phyloP scores from a whole-genome alignment of 108 stramenopile species.

The Tribonema minus region DNA sequence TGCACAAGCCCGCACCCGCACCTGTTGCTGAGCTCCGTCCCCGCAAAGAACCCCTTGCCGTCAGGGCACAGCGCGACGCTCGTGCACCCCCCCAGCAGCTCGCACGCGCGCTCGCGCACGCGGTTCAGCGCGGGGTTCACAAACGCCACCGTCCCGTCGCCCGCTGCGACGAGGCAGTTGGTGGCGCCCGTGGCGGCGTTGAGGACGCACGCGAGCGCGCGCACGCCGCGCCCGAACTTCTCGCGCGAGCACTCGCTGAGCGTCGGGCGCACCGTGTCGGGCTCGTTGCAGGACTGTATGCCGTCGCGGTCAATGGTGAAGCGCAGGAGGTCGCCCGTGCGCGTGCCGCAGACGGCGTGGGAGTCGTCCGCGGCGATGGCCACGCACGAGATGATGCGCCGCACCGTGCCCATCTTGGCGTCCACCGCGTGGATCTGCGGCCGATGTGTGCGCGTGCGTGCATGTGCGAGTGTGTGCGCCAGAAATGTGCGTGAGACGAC shows the following conservation, averaged over 20 bases:
- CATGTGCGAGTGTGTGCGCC: background rate
- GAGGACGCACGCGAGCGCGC: conserved; percentile 61
- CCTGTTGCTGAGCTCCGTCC: conserved; percentile 54
- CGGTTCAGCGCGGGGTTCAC: conserved; percentile 57
- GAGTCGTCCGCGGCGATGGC: conserved; percentile 70
- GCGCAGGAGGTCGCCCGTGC: conserved; percentile 75
- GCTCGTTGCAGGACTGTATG: conserved; percentile 66
- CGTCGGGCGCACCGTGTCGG: conserved; percentile 60
- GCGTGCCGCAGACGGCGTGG: conserved; percentile 69
- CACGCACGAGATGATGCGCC: conserved; percentile 67
- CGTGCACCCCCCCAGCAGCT: conserved; percentile 69
- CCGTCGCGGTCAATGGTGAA: conserved; percentile 71
- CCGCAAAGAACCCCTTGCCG: conserved; percentile 60
- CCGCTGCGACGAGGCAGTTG: conserved; percentile 71
- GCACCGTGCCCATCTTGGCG: conserved; percentile 68
- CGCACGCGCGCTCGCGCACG: conserved; percentile 7
- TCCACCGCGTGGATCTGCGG: conserved; percentile 68
- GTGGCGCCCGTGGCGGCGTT: conserved; percentile 71
- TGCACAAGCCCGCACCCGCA: no score
- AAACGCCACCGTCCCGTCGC: conserved; percentile 70
- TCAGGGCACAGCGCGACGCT: conserved; percentile 62
- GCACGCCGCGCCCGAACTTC: conserved; percentile 67
- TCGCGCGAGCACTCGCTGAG: conserved; percentile 60
- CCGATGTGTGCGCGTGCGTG: background rate
- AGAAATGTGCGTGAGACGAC: background rate